Base-by-base conservation (phyloP, 352 stramenopile species). In the Phytophthora foliorum region DNA sequence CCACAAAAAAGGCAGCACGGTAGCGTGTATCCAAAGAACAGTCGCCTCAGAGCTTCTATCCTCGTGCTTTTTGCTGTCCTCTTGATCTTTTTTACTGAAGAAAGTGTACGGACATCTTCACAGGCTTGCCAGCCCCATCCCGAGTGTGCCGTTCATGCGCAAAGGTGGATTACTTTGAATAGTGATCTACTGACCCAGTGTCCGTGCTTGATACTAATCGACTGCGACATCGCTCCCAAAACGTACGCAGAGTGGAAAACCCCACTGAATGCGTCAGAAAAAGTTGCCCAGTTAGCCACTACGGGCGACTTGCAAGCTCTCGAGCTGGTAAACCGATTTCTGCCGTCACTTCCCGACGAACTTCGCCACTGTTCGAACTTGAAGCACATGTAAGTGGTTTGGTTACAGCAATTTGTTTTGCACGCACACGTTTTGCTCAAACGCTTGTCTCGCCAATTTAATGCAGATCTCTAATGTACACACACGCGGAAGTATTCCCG, bases 381-480 rank as follows among this genome's bases (percentile, higher is more conserved):
- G 16, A 38, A 16, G 7, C 62, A 59, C 42, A 2, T 52, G 36
- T 19, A 36, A 11, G 36, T 56, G 34, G n/a, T 16, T 38, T 38
- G 32, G 32, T 17, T 38, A 6, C 27, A 7, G 29, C 8, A 34
- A 14, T 14, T 34, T 34, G 9, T 34, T 34, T 8, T 55, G 73
- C 9, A 57, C 69, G 0, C 13, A 75, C 1, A 72, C 67, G 61
- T 57, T 5, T 38, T 24, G n/a, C n/a, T n/a, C n/a, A n/a, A 36
- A 63, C 25, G 9, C 9, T 34, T 34, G 29, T 34, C 29, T 11
- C 5, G 6, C 27, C 27, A 7, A 7, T 3, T 31, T 34, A 2
- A 13, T 34, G 29, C 29, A 84, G 73, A 25, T 71, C 76, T 1
- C 49, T 84, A 4, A 50, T 75, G 7, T 77, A 81, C 51, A 71